Conservation (phyloP, 495 filamentous ascomycete species). For the Viridothelium virens region DNA sequence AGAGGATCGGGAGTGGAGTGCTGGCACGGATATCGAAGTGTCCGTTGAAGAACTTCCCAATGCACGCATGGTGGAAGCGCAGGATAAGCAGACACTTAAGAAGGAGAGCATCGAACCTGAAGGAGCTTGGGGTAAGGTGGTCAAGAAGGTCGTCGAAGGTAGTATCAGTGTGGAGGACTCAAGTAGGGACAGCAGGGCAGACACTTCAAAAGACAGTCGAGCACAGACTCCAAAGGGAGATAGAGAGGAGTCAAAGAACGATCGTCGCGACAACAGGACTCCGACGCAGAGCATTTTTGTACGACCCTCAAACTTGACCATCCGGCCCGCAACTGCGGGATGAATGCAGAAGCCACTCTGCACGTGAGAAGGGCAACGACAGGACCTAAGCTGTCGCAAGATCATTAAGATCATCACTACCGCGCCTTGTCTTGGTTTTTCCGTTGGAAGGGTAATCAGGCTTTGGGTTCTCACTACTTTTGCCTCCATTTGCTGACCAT, state of each 20-base stretch:
- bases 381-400: background rate
- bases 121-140: constrained; percentile 9
- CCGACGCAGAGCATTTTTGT: background rate
- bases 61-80: constrained; percentile 7
- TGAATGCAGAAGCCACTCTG: background rate
- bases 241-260: background rate
- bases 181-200: background rate
- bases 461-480: background rate
- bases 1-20: constrained; percentile 9
- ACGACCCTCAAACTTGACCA: background rate
- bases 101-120: constrained; percentile 8
- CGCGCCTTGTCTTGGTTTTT: background rate
- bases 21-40: constrained; percentile 5
- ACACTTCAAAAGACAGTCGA: background rate
- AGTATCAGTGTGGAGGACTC: constrained; percentile 6
- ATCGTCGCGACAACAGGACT: background rate
- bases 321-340: background rate
- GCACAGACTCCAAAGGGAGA: constrained; percentile 8
- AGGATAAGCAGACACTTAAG: constrained; percentile 3
- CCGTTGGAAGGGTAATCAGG: background rate
- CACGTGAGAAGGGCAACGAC: background rate
- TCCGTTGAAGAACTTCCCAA: constrained; percentile 6
- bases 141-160: constrained; percentile 9
- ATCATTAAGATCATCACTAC: background rate
- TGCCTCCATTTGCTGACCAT: background rate